phyloP scores from a whole-genome alignment of 164 flowering plant species.

The Macadamia integrifolia region DNA sequence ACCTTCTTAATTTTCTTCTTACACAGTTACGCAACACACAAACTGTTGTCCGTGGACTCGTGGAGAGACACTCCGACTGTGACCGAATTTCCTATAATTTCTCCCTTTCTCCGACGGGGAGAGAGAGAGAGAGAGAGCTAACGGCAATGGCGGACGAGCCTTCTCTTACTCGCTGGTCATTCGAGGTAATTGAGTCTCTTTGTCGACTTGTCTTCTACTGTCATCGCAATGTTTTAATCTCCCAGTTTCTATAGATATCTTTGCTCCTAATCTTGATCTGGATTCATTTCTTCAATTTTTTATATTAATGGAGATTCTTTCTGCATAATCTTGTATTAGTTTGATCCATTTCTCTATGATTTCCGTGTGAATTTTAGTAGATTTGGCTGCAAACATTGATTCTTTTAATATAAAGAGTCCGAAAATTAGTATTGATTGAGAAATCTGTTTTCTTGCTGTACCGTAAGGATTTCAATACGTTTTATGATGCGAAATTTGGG shows the following conservation, averaged over 20 bases:
- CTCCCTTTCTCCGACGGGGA: slow-evolving; percentile 4
- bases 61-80: too few relatives aligned
- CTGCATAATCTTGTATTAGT: not conserved
- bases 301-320: not conserved
- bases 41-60: too few relatives aligned
- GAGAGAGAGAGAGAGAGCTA: too few relatives aligned
- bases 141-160: slow-evolving; percentile 62
- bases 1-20: too few relatives aligned
- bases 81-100: too few relatives aligned
- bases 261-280: not conserved
- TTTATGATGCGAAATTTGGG: slow-evolving; percentile 44
- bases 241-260: not conserved
- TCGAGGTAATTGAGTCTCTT: slow-evolving; percentile 37
- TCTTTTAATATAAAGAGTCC: too few relatives aligned
- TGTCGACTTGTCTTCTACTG: not conserved
- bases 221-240: not conserved
- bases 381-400: not conserved
- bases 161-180: slow-evolving; percentile 71
- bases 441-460: not conserved
- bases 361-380: not conserved
- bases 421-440: not conserved
- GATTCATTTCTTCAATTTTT: not conserved
- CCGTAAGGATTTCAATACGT: slow-evolving; percentile 68
- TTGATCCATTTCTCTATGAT: too few relatives aligned
- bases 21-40: too few relatives aligned